Evolutionary conservation across 768 basidiomycete genomes (phyloP).

Genomic region (Termitomyces sp.): DNA sequence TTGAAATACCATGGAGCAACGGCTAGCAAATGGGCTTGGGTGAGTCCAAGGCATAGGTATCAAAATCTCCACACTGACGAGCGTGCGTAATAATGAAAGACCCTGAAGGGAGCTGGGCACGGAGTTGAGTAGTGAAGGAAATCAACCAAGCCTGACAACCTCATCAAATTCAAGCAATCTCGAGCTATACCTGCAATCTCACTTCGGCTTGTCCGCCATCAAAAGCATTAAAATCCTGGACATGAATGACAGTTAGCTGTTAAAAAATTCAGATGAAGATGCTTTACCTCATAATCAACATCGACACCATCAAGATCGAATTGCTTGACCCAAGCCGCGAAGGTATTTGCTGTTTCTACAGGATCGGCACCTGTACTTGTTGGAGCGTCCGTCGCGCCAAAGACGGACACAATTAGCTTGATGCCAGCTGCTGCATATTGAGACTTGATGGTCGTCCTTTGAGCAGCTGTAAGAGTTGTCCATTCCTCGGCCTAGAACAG

Average conservation of each 20-base stretch:
- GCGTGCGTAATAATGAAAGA: conserved; percentile 51
- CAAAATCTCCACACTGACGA: conserved; percentile 27
- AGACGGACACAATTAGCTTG: conserved; percentile 58
- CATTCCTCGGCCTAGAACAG: conserved; percentile 41
- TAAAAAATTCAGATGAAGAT: background rate
- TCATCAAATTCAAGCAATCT: background rate
- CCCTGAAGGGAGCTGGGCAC: conserved; percentile 40
- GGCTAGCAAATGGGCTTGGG: conserved; percentile 20
- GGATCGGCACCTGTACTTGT: conserved; percentile 58
- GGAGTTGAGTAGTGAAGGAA: conserved; percentile 46
- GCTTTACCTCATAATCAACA: conserved; percentile 59
- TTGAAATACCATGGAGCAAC: conserved; percentile 39
- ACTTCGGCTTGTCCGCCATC: conserved; percentile 50
- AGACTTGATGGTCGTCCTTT: conserved; percentile 46
- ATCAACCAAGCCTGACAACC: conserved; percentile 42
- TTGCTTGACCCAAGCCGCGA: conserved; percentile 61
- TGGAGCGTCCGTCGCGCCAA: conserved; percentile 53
- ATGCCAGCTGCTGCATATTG: conserved; percentile 54
- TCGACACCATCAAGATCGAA: conserved; percentile 65
- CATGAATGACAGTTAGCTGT: background rate
- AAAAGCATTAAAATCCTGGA: conserved; percentile 58
- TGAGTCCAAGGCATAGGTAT: background rate
- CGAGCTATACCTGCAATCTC: background rate
- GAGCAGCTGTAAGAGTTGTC: conserved; percentile 36
- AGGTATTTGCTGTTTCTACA: conserved; percentile 50